Conservation (phyloP, 2,329 filamentous ascomycete genomes). For the Aspergillus hortae region DNA sequence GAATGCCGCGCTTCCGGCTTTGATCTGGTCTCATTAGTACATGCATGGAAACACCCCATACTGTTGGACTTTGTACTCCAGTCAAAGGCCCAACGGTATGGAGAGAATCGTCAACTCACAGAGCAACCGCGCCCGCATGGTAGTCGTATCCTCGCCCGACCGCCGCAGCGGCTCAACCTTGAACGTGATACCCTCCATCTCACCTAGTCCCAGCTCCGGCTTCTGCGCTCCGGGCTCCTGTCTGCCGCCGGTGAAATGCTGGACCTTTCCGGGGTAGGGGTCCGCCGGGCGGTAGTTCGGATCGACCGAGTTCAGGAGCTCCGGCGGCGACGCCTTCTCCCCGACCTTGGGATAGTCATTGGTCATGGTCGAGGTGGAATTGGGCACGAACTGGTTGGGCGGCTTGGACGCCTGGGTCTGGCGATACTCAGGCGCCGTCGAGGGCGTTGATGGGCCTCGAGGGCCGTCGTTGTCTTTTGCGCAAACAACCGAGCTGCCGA, state of each 20-base stretch:
- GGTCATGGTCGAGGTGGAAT: slow-evolving; percentile 61
- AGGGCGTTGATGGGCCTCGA: slow-evolving; percentile 29
- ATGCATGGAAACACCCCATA: background rate
- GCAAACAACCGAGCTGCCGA: slow-evolving; percentile 29
- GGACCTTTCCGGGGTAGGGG: slow-evolving; percentile 59
- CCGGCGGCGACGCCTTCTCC: slow-evolving; percentile 55
- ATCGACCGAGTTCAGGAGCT: slow-evolving; percentile 57
- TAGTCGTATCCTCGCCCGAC: slow-evolving; percentile 75
- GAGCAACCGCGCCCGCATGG: slow-evolving; percentile 82
- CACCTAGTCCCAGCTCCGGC: slow-evolving; percentile 73
- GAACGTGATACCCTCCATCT: slow-evolving; percentile 82
- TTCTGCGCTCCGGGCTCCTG: slow-evolving; percentile 53
- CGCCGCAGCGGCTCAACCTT: slow-evolving; percentile 85
- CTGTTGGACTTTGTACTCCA: too few relatives aligned
- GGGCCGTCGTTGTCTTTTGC: slow-evolving; percentile 39
- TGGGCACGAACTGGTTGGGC: slow-evolving; percentile 60
- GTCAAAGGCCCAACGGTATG: too few relatives aligned
- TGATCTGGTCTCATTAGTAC: slow-evolving; percentile 62
- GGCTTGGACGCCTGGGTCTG: slow-evolving; percentile 56
- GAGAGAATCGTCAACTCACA: slow-evolving; percentile 40
- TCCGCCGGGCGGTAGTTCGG: slow-evolving; percentile 57
- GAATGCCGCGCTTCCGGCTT: slow-evolving; percentile 90
- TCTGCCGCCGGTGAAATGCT: slow-evolving; percentile 63
- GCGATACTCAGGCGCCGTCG: slow-evolving; percentile 53
- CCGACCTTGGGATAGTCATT: slow-evolving; percentile 62